Base-by-base conservation (phyloP, 176 grass and related monocot genomes). In the Chrysopogon serrulatus region DNA sequence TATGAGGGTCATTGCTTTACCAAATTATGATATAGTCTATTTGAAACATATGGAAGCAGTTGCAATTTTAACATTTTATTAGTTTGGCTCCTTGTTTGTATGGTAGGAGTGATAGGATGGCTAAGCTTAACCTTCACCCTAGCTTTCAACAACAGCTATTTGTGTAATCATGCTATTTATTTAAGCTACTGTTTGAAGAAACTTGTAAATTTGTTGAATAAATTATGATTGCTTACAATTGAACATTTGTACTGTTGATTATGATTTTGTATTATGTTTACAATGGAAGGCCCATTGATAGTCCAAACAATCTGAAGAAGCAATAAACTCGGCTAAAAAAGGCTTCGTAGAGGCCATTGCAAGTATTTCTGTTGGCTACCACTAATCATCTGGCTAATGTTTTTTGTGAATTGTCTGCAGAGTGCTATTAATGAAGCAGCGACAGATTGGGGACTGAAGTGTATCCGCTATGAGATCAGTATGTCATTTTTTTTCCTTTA, bases 391-490 rank as follows among this genome's bases (percentile, higher is more conserved):
- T 74, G 41, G 27, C 35, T 53, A 37, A 10, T 24, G 27, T 18
- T 76, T 82, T 78, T 61, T 66, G 27, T 65, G n/a, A 78, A 63
- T 88, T 48, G 64, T 48, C 76, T 63, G 74, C 76, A 98, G 96
- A 94, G 83, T 80, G 69, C 93, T 34, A 98, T 98, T 61, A 98
- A 98, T 85, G 96, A 98, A 53, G 96, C 96, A 8, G 91, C 96
- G 2, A 62, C 81, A 37, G 89, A 81, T 79, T 98, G 96, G 96
- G 96, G 96, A 8, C 81, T 98, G 67, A 98, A 92, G 77, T 98
- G 96, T 79, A 74, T 98, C 68, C 96, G 93, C 76, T 98, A 95
- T 83, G 96, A 98, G 79, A 98, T 95, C 82, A 84, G 93, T 98
- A 94, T 88, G 92, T 30, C 47, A 5, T 19, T 69, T 63, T 21